Percentiles rank a stretch among this genome's conserved stretches.
These are phyloP conservation scores for Diutina sp. DNA, from an alignment of 1,139 yeast species.

Conservation along the genomic window DNA sequence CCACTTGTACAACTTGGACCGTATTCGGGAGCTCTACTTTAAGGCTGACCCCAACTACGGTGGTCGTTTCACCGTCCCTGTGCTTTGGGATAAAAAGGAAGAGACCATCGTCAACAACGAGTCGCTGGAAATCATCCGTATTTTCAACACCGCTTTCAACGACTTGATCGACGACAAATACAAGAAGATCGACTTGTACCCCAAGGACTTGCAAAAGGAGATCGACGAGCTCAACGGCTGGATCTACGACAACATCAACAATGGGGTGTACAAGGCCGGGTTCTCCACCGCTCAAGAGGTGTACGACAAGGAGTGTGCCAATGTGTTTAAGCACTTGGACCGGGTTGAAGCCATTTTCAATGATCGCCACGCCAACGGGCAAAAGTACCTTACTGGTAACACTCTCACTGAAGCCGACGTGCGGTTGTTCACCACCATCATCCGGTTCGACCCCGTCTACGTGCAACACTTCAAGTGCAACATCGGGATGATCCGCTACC, in stretches of 20 bases:
- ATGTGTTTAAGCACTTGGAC: slow-evolving; percentile 60
- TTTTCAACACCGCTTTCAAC: slow-evolving; percentile 64
- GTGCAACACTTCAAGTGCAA: slow-evolving; percentile 94
- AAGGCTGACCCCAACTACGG: slow-evolving; percentile 63
- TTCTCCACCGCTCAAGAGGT: slow-evolving; percentile 79
- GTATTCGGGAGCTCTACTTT: slow-evolving; percentile 60
- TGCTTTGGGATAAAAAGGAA: slow-evolving; percentile 78
- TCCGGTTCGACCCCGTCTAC: slow-evolving; percentile 84
- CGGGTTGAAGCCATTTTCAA: slow-evolving; percentile 56
- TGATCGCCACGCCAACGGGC: slow-evolving; percentile 21
- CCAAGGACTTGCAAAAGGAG: slow-evolving; percentile 33
- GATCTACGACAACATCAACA: slow-evolving; percentile 78
- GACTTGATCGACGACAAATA: slow-evolving; percentile 14
- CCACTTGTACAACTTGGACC: slow-evolving; percentile 42
- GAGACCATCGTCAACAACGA: slow-evolving; percentile 84
- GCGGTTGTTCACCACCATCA: slow-evolving; percentile 66
- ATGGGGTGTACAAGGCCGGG: slow-evolving; percentile 91
- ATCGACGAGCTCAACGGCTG: slow-evolving; percentile 77
- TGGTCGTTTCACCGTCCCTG: slow-evolving; percentile 87
- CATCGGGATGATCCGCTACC: slow-evolving; percentile 64
- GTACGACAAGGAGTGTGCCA: slow-evolving; percentile 59
- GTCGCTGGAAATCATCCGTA: slow-evolving; percentile 77
- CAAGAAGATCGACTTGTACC: slow-evolving; percentile 50
- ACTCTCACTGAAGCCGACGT: slow-evolving; percentile 82
- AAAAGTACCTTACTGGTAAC: slow-evolving; percentile 47